Base-by-base conservation (phyloP, 1,284 basidiomycete species). In the Termitomyces sp. region DNA sequence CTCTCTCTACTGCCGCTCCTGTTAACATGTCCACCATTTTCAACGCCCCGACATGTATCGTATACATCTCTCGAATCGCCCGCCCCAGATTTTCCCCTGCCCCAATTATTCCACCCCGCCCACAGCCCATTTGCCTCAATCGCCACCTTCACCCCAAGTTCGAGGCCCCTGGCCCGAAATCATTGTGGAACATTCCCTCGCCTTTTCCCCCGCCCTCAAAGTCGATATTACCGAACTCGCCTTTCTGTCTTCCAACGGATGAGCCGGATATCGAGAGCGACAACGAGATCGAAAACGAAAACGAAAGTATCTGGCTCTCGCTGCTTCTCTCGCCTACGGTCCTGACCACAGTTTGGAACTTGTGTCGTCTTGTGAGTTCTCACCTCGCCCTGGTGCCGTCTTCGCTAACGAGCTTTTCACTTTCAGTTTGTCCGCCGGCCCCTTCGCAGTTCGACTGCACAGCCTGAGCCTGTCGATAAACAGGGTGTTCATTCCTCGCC, bases 161-260 rank as follows among this genome's bases (percentile, higher is more conserved):
- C 30, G 56, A 58, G 48, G 45, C 24, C 7, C 40, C 53, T 26
- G 56, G 34, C n/a, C 53, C 45, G 13, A 55, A 38, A 34, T 51
- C 53, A 4, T 33, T 15, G 10, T 24, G 47, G 26, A 36, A 44
- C 13, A 21, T 45, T n/a, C 28, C 36, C n/a, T 13, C 47, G n/a
- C 52, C 43, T 28, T 54, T 57, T 13, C 38, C 36, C 15, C 43
- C 33, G 15, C 46, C 39, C 13, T n/a, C 43, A 6, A 13, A 21
- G 9, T 45, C 21, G 10, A 19, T 10, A 8, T 31, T 40, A n/a
- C 15, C 36, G 5, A 15, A 24, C 5, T 3, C 42, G 39, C 52
- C 52, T 34, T 24, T 48, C 9, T 54, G 45, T 8, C 13, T 46
- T 42, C 36, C 43, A 13, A 17, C 36, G 6, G 36, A 45, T n/a